Conservation (phyloP, 2,329 filamentous ascomycete genomes). For the Colletotrichum liriopes region DNA sequence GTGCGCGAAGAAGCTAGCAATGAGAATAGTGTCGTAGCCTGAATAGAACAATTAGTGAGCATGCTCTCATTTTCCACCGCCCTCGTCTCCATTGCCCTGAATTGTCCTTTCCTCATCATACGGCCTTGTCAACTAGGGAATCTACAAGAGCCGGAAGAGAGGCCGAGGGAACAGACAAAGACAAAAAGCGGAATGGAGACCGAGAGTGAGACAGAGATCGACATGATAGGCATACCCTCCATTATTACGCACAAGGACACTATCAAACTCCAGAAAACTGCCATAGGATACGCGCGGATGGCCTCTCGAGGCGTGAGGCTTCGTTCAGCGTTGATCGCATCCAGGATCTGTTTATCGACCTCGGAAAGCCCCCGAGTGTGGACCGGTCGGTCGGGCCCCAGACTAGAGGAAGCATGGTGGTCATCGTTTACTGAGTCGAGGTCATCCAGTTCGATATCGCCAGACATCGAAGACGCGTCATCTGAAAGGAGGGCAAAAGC, state of each 20-base stretch:
- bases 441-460: slow-evolving; percentile 6
- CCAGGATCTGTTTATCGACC: not conserved
- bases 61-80: no score
- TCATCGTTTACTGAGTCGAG: not conserved
- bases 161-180: not conserved
- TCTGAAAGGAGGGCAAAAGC: slow-evolving; percentile 15
- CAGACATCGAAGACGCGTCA: not conserved
- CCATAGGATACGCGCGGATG: slow-evolving; percentile 49
- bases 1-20: slow-evolving; percentile 49
- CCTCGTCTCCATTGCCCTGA: not conserved
- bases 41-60: not conserved
- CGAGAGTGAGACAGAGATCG: no score
- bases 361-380: not conserved
- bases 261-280: slow-evolving; percentile 47
- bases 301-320: slow-evolving; percentile 47
- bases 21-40: slow-evolving; percentile 44
- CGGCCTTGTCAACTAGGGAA: not conserved
- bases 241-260: slow-evolving; percentile 52
- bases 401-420: not conserved
- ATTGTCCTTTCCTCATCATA: not conserved
- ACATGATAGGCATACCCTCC: slow-evolving; percentile 46
- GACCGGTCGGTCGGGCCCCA: not conserved
- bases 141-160: not conserved
- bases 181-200: not conserved
- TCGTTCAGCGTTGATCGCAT: slow-evolving; percentile 43